Conservation (phyloP, 2,329 filamentous ascomycete species). For the Dothiorella sarmentorum region DNA sequence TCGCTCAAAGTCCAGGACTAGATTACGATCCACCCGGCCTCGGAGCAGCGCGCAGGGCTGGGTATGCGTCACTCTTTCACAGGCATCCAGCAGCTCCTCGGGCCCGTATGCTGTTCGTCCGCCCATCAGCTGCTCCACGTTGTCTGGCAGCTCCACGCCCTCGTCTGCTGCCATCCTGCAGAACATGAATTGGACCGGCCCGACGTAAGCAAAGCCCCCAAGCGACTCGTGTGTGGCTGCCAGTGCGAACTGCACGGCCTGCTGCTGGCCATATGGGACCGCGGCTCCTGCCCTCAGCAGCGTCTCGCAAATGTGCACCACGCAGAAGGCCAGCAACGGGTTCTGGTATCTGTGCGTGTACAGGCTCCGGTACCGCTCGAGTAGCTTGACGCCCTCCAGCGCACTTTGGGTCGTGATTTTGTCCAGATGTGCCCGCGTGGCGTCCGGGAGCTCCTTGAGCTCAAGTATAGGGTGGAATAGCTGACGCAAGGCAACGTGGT, state of each 20-base stretch:
- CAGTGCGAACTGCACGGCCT: conserved; percentile 22
- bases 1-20: conserved; percentile 18
- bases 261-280: background rate
- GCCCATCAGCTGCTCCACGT: conserved; percentile 23
- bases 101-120: conserved; percentile 21
- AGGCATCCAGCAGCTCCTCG: conserved; percentile 29
- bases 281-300: conserved; percentile 21
- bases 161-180: conserved; percentile 22
- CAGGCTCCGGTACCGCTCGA: conserved; percentile 21
- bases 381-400: conserved; percentile 23
- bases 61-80: conserved; percentile 26
- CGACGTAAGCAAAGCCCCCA: conserved; percentile 25
- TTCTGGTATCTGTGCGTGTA: conserved; percentile 25
- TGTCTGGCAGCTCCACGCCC: conserved; percentile 18
- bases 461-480: conserved; percentile 27
- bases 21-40: conserved; percentile 16
- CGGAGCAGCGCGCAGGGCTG: conserved; percentile 24
- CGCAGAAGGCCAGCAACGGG: conserved; percentile 27
- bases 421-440: conserved; percentile 21
- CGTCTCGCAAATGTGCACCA: conserved; percentile 26
- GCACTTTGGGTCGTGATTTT: conserved; percentile 22
- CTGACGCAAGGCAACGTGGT: conserved; percentile 27
- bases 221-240: conserved; percentile 22
- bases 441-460: conserved; percentile 19
- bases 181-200: conserved; percentile 28